Evolutionary conservation across 1,284 basidiomycete genomes (phyloP).

Genomic region (Tilletia walkeri): DNA sequence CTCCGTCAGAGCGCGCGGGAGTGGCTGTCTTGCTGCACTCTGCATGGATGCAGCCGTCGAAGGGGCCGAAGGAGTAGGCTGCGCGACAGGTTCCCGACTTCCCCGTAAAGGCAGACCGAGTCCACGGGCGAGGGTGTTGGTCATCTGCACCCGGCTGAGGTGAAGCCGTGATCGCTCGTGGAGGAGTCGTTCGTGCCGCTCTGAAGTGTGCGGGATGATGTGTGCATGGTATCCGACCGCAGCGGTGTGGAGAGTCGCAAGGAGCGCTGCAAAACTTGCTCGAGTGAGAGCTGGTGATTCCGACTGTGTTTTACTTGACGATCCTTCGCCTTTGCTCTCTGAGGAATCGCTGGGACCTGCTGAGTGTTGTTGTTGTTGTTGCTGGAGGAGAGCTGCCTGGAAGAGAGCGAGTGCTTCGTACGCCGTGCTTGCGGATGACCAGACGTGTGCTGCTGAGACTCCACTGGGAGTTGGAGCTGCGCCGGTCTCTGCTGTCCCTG

Average conservation of each 20-base stretch:
- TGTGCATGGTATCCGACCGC: background rate
- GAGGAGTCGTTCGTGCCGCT: background rate
- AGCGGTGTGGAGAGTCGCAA: background rate
- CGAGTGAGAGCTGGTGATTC: background rate
- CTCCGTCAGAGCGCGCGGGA: background rate
- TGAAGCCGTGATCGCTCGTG: constrained; percentile 13
- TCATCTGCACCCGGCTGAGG: background rate
- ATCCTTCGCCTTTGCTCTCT: no score
- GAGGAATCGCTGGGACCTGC: no score
- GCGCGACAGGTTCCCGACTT: background rate
- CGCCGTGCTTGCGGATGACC: background rate
- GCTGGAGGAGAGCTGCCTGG: background rate
- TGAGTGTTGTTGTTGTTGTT: background rate
- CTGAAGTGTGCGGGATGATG: background rate
- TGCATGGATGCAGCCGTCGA: background rate
- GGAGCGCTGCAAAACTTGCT: background rate
- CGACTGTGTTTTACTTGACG: no score
- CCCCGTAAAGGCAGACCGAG: background rate
- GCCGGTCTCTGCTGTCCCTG: no score
- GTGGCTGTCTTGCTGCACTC: background rate
- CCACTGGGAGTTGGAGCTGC: no score
- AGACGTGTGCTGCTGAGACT: background rate
- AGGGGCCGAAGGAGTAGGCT: background rate
- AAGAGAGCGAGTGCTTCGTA: constrained; percentile 11
- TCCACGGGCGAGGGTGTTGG: background rate